phyloP scores from a whole-genome alignment of 1,284 basidiomycete species.

The Puccinia hordei region DNA sequence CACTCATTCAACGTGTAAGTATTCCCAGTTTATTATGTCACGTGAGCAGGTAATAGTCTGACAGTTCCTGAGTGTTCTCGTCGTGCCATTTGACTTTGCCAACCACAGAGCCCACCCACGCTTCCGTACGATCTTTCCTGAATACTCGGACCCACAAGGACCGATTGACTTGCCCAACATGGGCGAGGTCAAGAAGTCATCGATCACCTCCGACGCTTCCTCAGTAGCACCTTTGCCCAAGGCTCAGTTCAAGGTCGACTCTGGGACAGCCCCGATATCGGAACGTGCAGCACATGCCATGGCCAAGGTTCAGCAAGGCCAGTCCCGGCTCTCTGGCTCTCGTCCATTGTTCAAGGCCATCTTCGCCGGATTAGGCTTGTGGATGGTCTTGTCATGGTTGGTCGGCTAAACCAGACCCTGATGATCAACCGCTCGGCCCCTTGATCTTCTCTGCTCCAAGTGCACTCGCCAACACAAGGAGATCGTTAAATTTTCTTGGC shows the following conservation, averaged over 20 bases:
- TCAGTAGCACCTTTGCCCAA: background rate
- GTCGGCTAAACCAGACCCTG: background rate
- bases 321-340: conserved; percentile 30
- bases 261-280: conserved; percentile 12
- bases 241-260: background rate
- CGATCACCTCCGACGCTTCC: background rate
- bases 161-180: conserved; percentile 34
- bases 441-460: background rate
- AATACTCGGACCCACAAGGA: conserved; percentile 20
- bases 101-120: background rate
- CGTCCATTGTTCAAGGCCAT: conserved; percentile 30
- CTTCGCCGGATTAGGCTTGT: conserved; percentile 33
- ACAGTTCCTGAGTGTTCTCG: background rate
- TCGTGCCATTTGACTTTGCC: background rate
- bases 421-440: background rate
- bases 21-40: background rate
- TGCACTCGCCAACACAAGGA: background rate
- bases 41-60: background rate
- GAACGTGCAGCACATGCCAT: conserved; percentile 37
- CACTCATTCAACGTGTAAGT: conserved; percentile 20
- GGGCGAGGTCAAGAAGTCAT: conserved; percentile 6
- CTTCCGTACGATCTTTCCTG: conserved; percentile 20
- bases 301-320: conserved; percentile 43
- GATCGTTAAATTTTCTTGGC: background rate
- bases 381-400: conserved; percentile 49